Evolutionary conservation across 768 basidiomycete species (phyloP).

Genomic region (Macrolepiota dolichaula): DNA sequence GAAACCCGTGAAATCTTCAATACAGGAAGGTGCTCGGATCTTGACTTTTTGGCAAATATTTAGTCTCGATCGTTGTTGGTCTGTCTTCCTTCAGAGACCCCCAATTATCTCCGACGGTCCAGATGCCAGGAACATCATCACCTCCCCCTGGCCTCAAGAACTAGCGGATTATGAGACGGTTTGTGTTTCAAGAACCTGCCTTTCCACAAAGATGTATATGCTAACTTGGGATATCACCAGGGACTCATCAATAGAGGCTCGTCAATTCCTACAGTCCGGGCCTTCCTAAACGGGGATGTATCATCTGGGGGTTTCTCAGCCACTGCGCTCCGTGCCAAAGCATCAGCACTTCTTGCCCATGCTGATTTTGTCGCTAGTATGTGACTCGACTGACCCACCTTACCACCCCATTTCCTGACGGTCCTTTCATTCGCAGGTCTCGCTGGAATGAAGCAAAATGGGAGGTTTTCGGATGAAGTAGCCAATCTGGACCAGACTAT

Average conservation of each 20-base stretch:
- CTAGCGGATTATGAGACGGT: constrained; percentile 73
- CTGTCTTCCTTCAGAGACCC: constrained; percentile 67
- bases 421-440: constrained; percentile 7
- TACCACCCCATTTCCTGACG: background rate
- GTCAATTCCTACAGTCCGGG: constrained; percentile 55
- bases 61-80: constrained; percentile 79
- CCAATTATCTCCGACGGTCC: constrained; percentile 61
- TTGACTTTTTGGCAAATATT: constrained; percentile 84
- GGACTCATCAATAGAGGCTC: constrained; percentile 51
- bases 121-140: constrained; percentile 54
- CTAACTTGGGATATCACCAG: constrained; percentile 31
- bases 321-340: constrained; percentile 67
- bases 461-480: constrained; percentile 53
- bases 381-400: constrained; percentile 26
- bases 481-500: constrained; percentile 62
- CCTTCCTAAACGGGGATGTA: constrained; percentile 60
- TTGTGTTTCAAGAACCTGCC: constrained; percentile 21
- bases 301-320: constrained; percentile 59
- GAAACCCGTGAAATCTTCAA: constrained; percentile 53
- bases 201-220: constrained; percentile 5
- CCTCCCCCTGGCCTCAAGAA: constrained; percentile 74
- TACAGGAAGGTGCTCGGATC: constrained; percentile 70
- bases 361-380: constrained; percentile 57
- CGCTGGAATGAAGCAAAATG: constrained; percentile 41
- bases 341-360: constrained; percentile 70